Evolutionary conservation across 177 flowering plant species (phyloP).

Genomic region (Vitis hybrid): DNA sequence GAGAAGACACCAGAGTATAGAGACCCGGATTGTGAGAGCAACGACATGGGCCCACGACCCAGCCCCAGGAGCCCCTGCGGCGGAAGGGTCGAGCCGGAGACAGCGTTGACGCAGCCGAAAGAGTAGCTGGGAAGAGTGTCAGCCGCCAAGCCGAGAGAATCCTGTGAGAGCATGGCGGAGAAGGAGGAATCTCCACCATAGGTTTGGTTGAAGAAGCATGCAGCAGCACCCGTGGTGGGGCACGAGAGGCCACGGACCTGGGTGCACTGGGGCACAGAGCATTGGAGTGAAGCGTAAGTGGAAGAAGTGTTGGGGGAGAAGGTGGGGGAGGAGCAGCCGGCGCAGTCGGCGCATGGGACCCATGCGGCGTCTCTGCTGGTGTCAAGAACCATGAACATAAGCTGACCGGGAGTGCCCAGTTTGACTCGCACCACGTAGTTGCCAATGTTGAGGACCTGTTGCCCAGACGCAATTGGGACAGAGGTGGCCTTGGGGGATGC

Average conservation of each 20-base stretch:
- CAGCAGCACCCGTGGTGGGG: conserved; percentile 42
- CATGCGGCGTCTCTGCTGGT: conserved; percentile 77
- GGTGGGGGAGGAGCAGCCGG: conserved; percentile 54
- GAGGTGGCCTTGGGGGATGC: conserved; percentile 37
- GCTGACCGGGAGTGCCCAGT: conserved; percentile 82
- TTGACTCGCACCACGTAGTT: conserved; percentile 74
- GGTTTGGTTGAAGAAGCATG: conserved; percentile 73
- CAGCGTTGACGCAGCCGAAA: conserved; percentile 71
- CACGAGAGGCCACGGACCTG: conserved; percentile 65
- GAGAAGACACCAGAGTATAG: conserved; percentile 79
- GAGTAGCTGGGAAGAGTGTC: conserved; percentile 54
- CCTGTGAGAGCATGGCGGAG: conserved; percentile 61
- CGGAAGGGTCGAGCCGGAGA: conserved; percentile 66
- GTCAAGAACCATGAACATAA: conserved; percentile 87
- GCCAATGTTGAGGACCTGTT: conserved; percentile 52
- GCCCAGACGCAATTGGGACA: conserved; percentile 79
- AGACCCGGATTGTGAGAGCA: conserved; percentile 67
- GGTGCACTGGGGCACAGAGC: conserved; percentile 58
- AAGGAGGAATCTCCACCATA: conserved; percentile 84
- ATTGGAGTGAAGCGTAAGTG: conserved; percentile 49
- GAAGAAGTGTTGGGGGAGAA: conserved; percentile 59
- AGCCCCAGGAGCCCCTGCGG: conserved; percentile 89
- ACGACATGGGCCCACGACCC: conserved; percentile 86
- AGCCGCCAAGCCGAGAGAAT: conserved; percentile 44
- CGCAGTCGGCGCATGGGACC: conserved; percentile 79